These are phyloP conservation scores for Ceratobasidium sp. DNA, from an alignment of 1,284 basidiomycete genomes.

Conservation along the genomic window DNA sequence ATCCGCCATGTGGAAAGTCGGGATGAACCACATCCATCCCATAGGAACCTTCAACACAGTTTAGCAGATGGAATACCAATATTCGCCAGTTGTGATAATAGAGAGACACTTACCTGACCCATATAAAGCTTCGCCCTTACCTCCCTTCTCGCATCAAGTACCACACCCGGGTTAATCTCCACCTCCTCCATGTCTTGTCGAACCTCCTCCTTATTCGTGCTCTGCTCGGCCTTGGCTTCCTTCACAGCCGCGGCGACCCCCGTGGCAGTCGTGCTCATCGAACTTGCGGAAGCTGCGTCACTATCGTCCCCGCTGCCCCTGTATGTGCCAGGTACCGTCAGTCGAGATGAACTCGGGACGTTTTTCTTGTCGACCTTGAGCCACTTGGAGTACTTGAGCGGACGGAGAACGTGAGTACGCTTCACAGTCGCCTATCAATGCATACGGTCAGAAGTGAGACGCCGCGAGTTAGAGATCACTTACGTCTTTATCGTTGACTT, in stretches of 20 bases:
- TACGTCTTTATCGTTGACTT: slow-evolving; percentile 48
- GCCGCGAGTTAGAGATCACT: slow-evolving; percentile 55
- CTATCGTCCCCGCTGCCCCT: slow-evolving; percentile 42
- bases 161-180: slow-evolving; percentile 59
- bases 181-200: slow-evolving; percentile 40
- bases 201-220: not conserved
- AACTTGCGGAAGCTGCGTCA: slow-evolving; percentile 43
- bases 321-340: slow-evolving; percentile 38
- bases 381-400: slow-evolving; percentile 49
- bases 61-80: not conserved
- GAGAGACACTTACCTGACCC: slow-evolving; percentile 67
- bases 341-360: slow-evolving; percentile 14
- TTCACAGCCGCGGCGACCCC: slow-evolving; percentile 25
- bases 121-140: slow-evolving; percentile 83
- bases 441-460: not conserved
- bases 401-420: slow-evolving; percentile 46
- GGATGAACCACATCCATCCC: slow-evolving; percentile 87
- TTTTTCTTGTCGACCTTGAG: slow-evolving; percentile 49
- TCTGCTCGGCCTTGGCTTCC: slow-evolving; percentile 21
- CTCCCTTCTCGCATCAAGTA: slow-evolving; percentile 78
- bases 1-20: slow-evolving; percentile 79
- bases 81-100: not conserved
- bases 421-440: slow-evolving; percentile 18
- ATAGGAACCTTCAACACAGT: slow-evolving; percentile 69
- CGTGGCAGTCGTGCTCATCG: slow-evolving; percentile 41